Evolutionary conservation across 2,329 filamentous ascomycete genomes (phyloP), one percentile per base, ranked within the genome.

Genomic region (Dendryphion nanum): DNA sequence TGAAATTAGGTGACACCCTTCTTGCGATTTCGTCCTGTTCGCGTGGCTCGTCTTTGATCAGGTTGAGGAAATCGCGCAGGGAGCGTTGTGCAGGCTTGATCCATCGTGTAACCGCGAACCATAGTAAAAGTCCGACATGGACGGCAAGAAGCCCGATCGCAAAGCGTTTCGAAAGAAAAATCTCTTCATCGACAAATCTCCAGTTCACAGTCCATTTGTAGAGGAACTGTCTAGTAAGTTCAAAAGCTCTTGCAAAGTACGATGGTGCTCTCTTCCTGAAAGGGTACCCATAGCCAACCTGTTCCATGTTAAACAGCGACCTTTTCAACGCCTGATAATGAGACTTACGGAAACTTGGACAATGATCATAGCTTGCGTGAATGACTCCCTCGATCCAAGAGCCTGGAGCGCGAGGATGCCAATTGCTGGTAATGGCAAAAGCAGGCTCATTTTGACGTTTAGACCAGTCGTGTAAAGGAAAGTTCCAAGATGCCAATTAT

Each of bases 121-220:
- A 61, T 18, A 73, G 52, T 17, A 96, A 74, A n/a, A 89, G 72
- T 6, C 71, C 63, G 18, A 73, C 71, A 61, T 96, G 89, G 38
- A 79, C 59, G 2, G 66, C 73, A 18, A 95, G 73, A 35, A 96
- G 74, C 12, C 69, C 65, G 14, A 83, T 52, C 18, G 89, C 80
- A 60, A 95, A 94, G 2, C 70, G 62, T 42, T 71, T 78, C 50
- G 81, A 85, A 32, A 94, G 76, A 55, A 98, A 98, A 0, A 71
- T 67, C 5, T 86, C 79, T 66, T 96, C 89, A 13, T 86, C 83
- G n/a, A 96, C 69, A 63, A 97, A 97, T 37, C 90, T 82, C 93
- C 93, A 98, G 67, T 98, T 98, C 51, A 98, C 93, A 0, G 93
- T 98, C 93, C 93, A 98, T 68, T 91, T 89, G 74, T 91, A 97